Evolutionary conservation across 2,329 filamentous ascomycete species (phyloP).

Genomic region (Acrodontium crateriforme): DNA sequence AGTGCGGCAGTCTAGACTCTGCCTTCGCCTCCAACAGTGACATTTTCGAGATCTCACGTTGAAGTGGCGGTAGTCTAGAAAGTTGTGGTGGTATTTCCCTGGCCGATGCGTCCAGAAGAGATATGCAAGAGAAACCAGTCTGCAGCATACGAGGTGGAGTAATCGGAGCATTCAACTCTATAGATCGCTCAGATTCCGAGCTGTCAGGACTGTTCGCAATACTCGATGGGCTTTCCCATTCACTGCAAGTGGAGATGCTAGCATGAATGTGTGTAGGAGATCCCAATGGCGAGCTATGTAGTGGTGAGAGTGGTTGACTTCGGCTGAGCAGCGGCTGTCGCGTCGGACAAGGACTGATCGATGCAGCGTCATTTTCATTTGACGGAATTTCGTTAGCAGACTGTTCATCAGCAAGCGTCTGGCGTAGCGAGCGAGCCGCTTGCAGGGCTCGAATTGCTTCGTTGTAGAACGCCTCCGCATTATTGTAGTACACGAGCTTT

Average conservation of each 20-base stretch:
- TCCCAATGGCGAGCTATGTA: not conserved
- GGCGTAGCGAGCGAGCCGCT: conserved; percentile 8
- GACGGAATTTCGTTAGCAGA: not conserved
- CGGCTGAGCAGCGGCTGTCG: not conserved
- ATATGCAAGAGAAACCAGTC: conserved; percentile 5
- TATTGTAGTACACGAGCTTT: conserved; percentile 28
- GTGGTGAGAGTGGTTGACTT: not conserved
- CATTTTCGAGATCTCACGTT: conserved; percentile 7
- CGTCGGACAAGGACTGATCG: not conserved
- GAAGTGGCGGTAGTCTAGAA: conserved; percentile 2
- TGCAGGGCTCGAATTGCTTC: conserved; percentile 14
- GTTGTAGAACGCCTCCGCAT: conserved; percentile 27
- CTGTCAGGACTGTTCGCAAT: not conserved
- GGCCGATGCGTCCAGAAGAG: conserved; percentile 3
- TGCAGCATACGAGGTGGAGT: conserved; percentile 11
- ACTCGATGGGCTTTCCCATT: not conserved
- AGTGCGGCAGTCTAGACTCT: not conserved
- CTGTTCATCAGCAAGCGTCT: not conserved
- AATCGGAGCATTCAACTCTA: too few species aligned
- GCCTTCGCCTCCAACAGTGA: conserved; percentile 6
- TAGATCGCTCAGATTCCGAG: too few species aligned
- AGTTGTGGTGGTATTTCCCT: conserved; percentile 2
- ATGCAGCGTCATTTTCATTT: too few species aligned
- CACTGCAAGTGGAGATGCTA: conserved; percentile 15
- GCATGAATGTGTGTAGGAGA: conserved; percentile 7